These are phyloP conservation scores for Pseudohalonectria lignicola DNA, from an alignment of 2,329 filamentous ascomycete genomes.

Conservation along the genomic window DNA sequence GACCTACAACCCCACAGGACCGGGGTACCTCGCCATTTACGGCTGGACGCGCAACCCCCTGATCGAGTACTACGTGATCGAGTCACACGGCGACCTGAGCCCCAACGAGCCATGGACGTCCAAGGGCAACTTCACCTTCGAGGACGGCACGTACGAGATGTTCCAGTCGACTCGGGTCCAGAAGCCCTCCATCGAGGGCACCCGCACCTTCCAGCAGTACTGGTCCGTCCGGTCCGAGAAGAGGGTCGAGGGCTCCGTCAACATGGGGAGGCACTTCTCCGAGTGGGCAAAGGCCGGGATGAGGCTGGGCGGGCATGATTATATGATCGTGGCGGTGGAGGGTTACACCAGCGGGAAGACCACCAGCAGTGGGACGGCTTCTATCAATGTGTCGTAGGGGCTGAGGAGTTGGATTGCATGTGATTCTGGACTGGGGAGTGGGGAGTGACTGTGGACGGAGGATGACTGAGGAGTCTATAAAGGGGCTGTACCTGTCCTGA, in stretches of 20 bases:
- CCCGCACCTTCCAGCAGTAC: constrained; percentile 41
- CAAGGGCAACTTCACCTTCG: constrained; percentile 37
- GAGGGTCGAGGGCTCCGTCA: constrained; percentile 40
- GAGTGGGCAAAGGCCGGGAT: constrained; percentile 39
- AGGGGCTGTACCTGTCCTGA: too few species aligned
- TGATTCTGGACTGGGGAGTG: too few species aligned
- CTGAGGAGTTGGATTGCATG: background rate
- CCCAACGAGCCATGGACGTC: constrained; percentile 32
- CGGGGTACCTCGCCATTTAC: constrained; percentile 42
- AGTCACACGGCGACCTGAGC: constrained; percentile 37
- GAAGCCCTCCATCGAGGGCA: constrained; percentile 42
- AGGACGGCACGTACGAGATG: constrained; percentile 42
- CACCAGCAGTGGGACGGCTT: constrained; percentile 15
- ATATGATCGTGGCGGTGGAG: constrained; percentile 39
- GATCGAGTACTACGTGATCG: constrained; percentile 50
- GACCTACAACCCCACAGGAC: constrained; percentile 23
- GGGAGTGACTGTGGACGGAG: too few species aligned
- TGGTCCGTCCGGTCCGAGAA: constrained; percentile 35
- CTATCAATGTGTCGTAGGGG: constrained; percentile 8
- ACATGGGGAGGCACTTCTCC: constrained; percentile 38
- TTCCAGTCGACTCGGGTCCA: constrained; percentile 35
- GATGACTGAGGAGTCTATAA: too few species aligned
- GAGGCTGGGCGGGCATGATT: constrained; percentile 37
- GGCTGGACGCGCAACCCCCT: constrained; percentile 43
- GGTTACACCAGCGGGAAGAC: constrained; percentile 31